Evolutionary conservation across 202 grass and related monocot genomes (phyloP), one percentile per base, ranked within the genome.

Genomic region (Carex sylvatica): DNA sequence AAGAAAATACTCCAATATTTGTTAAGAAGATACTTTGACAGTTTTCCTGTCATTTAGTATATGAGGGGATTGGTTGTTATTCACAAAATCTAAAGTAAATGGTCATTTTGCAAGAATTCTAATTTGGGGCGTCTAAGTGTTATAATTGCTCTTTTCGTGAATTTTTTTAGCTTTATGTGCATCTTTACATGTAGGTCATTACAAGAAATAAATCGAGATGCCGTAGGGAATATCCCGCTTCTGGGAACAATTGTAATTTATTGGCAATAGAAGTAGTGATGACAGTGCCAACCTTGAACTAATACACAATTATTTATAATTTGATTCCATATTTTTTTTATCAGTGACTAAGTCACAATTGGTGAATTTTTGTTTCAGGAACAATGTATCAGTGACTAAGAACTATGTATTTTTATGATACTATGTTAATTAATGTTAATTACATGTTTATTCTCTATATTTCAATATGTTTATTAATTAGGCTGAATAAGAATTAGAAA

Each of bases 161-260:
- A 33, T 1, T 14, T 24, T 16, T 53, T 53, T 28, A 55, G n/a
- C 23, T 67, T 19, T 49, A 54, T 31, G 47, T 68, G 60, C 16
- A 66, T 26, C 12, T 33, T 66, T 68, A 53, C 42, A 13, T 64
- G 49, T 69, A 82, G 80, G 24, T 69, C 80, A 8, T 54, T 82
- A 30, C 80, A 66, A 67, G 80, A 82, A 66, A 30, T 82, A 26
- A 66, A 55, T 31, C 42, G 61, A 35, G 80, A 82, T 54, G 19
- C 35, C 9, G 61, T 13, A 36, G 63, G 80, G 15, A 68, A 64
- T 66, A 68, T 82, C 26, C 80, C 68, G 18, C 63, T 82, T 69
- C 23, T 82, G 9, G 54, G 47, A 67, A 18, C 80, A 82, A 14
- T 82, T 69, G n/a, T n/a, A n/a, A n/a, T n/a, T n/a, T n/a, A n/a